Conservation (phyloP, 352 stramenopile genomes). For the Globisporangium irregulare region DNA sequence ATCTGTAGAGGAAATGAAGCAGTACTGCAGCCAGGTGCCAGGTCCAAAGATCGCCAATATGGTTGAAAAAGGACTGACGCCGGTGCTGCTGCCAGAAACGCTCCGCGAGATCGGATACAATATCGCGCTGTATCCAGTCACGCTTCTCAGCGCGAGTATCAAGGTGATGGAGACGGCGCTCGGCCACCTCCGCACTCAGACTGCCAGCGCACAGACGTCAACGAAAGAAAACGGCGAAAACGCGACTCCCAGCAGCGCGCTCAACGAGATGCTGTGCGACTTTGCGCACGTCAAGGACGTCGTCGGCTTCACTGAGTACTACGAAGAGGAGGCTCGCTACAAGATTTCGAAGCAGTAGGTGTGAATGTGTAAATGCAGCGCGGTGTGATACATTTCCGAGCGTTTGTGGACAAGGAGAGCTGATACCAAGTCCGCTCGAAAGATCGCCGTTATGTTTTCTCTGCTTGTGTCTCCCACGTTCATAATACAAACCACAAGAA, state of each 20-base stretch:
- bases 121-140: conserved; percentile 93
- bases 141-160: conserved; percentile 91
- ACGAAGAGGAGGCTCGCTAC: conserved; percentile 67
- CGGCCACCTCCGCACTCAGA: conserved; percentile 71
- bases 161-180: conserved; percentile 91
- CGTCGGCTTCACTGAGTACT: conserved; percentile 93
- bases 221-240: conserved; percentile 28
- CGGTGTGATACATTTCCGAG: not conserved
- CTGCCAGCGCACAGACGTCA: not conserved
- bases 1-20: conserved; percentile 89
- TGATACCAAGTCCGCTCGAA: not conserved
- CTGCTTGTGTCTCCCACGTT: not conserved
- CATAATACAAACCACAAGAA: not conserved
- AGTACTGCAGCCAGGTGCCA: conserved; percentile 87
- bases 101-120: conserved; percentile 93
- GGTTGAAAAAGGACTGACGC: conserved; percentile 93
- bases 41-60: conserved; percentile 84
- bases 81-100: conserved; percentile 81
- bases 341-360: conserved; percentile 5
- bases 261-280: conserved; percentile 67
- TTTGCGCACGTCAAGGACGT: conserved; percentile 92
- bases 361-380: not conserved
- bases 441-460: not conserved
- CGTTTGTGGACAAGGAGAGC: not conserved
- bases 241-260: conserved; percentile 34